These are phyloP conservation scores for Parastagonospora avenae DNA, from an alignment of 2,329 filamentous ascomycete species.

Conservation along the genomic window DNA sequence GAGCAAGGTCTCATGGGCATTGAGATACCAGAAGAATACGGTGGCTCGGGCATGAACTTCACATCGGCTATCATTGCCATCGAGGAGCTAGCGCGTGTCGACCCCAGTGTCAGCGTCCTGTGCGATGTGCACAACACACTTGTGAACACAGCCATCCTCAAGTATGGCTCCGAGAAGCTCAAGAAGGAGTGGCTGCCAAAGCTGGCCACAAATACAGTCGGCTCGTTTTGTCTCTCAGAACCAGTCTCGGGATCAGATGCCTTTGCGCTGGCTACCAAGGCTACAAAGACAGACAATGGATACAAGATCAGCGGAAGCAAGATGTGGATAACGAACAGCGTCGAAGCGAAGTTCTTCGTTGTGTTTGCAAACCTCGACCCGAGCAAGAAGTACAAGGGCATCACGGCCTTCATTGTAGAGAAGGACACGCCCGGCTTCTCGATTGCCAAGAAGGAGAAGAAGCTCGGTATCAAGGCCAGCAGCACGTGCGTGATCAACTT, in stretches of 20 bases:
- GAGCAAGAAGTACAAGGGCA: conserved; percentile 92
- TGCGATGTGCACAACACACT: conserved; percentile 98
- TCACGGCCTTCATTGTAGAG: conserved; percentile 93
- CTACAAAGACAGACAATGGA: conserved; percentile 78
- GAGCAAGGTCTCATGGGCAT: conserved; percentile 97
- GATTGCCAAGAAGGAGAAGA: conserved; percentile 99
- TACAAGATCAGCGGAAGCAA: conserved; percentile 90
- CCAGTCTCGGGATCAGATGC: conserved; percentile 93
- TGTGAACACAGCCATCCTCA: conserved; percentile 90
- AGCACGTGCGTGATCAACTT: conserved; percentile 98
- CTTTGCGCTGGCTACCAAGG: conserved; percentile 91
- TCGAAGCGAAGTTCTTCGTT: conserved; percentile 94
- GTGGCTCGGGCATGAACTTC: conserved; percentile 98
- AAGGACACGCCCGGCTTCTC: conserved; percentile 87
- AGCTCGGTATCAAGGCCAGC: conserved; percentile 93
- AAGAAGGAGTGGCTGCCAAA: conserved; percentile 90
- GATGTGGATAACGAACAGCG: conserved; percentile 99
- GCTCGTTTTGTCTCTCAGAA: conserved; percentile 90
- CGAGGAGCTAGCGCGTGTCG: conserved; percentile 91
- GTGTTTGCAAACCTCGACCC: conserved; percentile 97
- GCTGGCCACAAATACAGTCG: conserved; percentile 87
- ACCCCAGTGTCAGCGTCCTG: conserved; percentile 93
- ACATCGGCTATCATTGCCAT: conserved; percentile 95
- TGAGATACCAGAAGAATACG: conserved; percentile 96
- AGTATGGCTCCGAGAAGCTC: conserved; percentile 75